These are phyloP conservation scores for Apiotrichum domesticum DNA, from an alignment of 1,284 basidiomycete genomes.

Conservation along the genomic window DNA sequence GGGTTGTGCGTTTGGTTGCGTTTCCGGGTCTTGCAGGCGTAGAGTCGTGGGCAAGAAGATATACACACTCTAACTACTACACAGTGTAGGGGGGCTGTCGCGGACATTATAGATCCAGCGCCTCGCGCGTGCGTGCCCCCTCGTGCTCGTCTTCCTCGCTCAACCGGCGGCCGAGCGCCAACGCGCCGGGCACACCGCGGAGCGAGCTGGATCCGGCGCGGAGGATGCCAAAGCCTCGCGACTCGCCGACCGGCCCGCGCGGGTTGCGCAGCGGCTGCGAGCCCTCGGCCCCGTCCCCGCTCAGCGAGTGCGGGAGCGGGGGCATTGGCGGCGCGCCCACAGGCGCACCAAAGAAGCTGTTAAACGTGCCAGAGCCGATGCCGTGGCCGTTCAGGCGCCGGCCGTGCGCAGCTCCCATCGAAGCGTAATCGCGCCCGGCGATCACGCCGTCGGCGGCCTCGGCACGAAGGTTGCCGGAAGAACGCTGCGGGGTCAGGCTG, in stretches of 20 bases:
- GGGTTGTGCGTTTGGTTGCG: too few relatives aligned
- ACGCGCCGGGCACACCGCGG: slow-evolving; percentile 16
- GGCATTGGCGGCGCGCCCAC: slow-evolving; percentile 38
- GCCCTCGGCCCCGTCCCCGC: slow-evolving; percentile 4
- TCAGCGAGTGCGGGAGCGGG: slow-evolving; percentile 22
- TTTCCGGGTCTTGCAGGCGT: too few relatives aligned
- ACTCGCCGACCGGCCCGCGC: slow-evolving; percentile 40
- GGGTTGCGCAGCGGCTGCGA: slow-evolving; percentile 38
- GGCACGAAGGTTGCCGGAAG: slow-evolving; percentile 84
- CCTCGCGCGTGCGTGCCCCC: slow-evolving; percentile 15
- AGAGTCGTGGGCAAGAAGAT: too few relatives aligned
- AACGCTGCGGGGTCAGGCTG: slow-evolving; percentile 71
- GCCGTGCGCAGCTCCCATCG: slow-evolving; percentile 33
- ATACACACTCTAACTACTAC: background rate
- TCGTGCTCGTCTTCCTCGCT: slow-evolving; percentile 37
- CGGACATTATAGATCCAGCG: slow-evolving; percentile 9
- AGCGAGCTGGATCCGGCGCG: slow-evolving; percentile 13
- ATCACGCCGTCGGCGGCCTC: slow-evolving; percentile 76
- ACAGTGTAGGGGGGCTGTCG: background rate
- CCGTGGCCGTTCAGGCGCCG: slow-evolving; percentile 25
- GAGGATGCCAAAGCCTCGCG: slow-evolving; percentile 19
- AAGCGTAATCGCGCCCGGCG: slow-evolving; percentile 32
- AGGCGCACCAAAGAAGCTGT: slow-evolving; percentile 24
- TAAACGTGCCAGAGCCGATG: slow-evolving; percentile 24
- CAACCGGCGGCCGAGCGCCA: slow-evolving; percentile 20